Base-by-base conservation (phyloP, 352 stramenopile species). In the Pilasporangium apinafurcum region DNA sequence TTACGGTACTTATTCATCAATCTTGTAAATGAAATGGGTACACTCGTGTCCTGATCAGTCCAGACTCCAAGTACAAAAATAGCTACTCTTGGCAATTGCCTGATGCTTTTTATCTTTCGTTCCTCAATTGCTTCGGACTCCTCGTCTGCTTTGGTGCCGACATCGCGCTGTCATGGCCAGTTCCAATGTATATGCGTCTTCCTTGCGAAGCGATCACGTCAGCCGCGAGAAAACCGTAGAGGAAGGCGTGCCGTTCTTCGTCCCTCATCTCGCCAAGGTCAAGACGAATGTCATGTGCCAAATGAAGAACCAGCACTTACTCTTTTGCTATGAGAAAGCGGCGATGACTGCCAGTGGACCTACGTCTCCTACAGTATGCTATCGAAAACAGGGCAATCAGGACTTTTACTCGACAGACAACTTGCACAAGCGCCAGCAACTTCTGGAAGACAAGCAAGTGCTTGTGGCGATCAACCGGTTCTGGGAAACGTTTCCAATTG, bases 321-420 rank as follows among this genome's bases (percentile, higher is more conserved):
- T 83, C 3, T 83, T 83, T 50, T 56, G 41, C 16, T 77, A 79
- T 46, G 71, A 83, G 37, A 51, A 52, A 20, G 33, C 32, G 3
- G n/a, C 20, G 13, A n/a, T 13, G 1, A 24, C 37, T 0, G 8
- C 13, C 26, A 39, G 5, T 21, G 48, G 14, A 1, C 45, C 53
- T 0, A 40, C 50, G 22, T 62, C 59, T 34, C 48, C 62, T 0
- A 53, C 40, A 1, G n/a, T 62, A 9, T 71, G 75, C 25, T 91
- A 91, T 37, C 75, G 78, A 18, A 86, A 86, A 37, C 78, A 91
- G 26, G 78, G 78, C 44, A 70, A 91, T 45, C 56, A 68, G 38
- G 59, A 55, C 25, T 33, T 84, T n/a, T 86, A 91, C 58, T 80
- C 68, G 16, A 67, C 76, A 33, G 70, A 83, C 31, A 91, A 91